Conservation (phyloP, 148 eudicot genomes). For the Vaccinium corymbosum region DNA sequence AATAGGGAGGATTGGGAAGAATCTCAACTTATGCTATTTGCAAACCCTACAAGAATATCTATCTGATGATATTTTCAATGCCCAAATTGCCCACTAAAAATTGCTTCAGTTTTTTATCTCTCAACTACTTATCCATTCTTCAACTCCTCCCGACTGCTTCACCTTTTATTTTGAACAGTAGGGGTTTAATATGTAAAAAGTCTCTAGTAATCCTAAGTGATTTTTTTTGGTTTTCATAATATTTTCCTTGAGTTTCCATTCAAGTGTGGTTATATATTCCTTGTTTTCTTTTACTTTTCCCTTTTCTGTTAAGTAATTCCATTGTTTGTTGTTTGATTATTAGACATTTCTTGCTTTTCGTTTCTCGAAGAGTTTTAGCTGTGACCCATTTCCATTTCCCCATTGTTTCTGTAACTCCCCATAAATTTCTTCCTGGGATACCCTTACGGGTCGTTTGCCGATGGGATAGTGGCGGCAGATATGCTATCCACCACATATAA, state of each 20-base stretch:
- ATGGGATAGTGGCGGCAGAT: too few relatives aligned
- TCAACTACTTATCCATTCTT: neutral
- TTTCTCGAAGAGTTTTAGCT: neutral
- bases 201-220: neutral
- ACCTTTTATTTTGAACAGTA: neutral
- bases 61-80: neutral
- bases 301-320: constrained; percentile 6
- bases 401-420: neutral
- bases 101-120: neutral
- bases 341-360: neutral
- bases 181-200: neutral
- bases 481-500: too few relatives aligned
- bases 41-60: neutral
- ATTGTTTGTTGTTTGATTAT: neutral
- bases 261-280: neutral
- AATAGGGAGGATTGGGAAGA: neutral
- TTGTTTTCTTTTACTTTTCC: neutral
- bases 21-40: neutral
- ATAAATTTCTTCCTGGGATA: neutral
- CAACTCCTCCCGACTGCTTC: neutral
- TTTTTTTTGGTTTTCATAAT: neutral
- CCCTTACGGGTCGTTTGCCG: neutral
- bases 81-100: neutral
- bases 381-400: neutral
- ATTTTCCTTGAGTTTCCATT: neutral